Percentiles rank a stretch among this genome's conserved stretches.
phyloP scores from a whole-genome alignment of 352 stramenopile species.

The Lagenidium giganteum region DNA sequence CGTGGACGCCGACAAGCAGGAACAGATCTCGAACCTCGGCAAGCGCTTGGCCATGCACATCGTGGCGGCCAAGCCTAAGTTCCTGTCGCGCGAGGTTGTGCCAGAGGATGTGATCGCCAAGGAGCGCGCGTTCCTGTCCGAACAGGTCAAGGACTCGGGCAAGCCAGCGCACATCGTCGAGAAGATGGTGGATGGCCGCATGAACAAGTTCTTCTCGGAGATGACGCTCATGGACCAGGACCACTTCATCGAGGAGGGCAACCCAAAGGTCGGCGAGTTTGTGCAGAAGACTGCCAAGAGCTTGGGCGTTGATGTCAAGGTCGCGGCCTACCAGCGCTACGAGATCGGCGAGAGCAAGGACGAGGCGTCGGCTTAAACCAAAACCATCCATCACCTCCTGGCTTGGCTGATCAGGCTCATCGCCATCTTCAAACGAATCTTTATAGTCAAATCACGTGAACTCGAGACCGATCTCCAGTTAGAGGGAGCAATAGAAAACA shows the following conservation, averaged over 20 bases:
- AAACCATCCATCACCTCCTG: too few relatives aligned
- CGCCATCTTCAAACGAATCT: too few relatives aligned
- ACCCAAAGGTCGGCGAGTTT: constrained; percentile 80
- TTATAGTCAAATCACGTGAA: too few relatives aligned
- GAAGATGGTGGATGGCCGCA: constrained; percentile 92
- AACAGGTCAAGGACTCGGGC: constrained; percentile 83
- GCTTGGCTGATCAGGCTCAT: too few relatives aligned
- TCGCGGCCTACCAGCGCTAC: constrained; percentile 68
- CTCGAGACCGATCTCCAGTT: too few relatives aligned
- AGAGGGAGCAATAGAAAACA: too few relatives aligned
- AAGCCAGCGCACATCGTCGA: constrained; percentile 91
- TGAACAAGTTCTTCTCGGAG: constrained; percentile 93
- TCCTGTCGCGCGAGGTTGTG: constrained; percentile 83
- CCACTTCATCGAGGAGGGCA: constrained; percentile 94
- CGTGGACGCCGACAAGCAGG: constrained; percentile 36
- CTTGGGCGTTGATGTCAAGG: constrained; percentile 54
- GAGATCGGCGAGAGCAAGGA: constrained; percentile 61
- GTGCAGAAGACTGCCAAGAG: constrained; percentile 57
- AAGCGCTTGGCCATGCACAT: constrained; percentile 96
- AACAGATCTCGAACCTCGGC: constrained; percentile 67
- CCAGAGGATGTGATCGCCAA: constrained; percentile 84
- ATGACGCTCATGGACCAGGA: constrained; percentile 91
- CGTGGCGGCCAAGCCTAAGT: constrained; percentile 90
- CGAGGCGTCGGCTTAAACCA: constrained; percentile 33
- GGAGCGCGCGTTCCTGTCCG: constrained; percentile 87